phyloP scores from a whole-genome alignment of 2,329 filamentous ascomycete genomes.

The Xylogone sp. region DNA sequence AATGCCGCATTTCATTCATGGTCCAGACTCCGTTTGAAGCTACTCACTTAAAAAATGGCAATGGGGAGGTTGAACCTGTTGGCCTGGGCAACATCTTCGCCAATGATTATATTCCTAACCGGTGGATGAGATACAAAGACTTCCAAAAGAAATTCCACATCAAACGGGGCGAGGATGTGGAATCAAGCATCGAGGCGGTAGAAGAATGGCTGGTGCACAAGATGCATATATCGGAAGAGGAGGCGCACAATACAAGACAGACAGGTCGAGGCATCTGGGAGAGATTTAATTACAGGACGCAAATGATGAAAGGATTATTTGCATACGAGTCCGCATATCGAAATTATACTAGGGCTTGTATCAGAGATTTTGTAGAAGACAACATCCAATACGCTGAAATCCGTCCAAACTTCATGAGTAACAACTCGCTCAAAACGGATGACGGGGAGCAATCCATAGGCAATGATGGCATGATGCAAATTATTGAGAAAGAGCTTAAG shows the following conservation, averaged over 20 bases:
- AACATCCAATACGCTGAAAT: slow-evolving; percentile 70
- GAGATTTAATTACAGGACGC: slow-evolving; percentile 65
- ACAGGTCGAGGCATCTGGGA: slow-evolving; percentile 50
- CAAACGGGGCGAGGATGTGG: slow-evolving; percentile 6
- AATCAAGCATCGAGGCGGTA: slow-evolving; percentile 23
- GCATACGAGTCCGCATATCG: slow-evolving; percentile 62
- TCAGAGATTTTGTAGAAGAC: slow-evolving; percentile 59
- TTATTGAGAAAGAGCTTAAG: slow-evolving; percentile 53
- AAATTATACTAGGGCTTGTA: slow-evolving; percentile 55
- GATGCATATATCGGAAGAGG: slow-evolving; percentile 57
- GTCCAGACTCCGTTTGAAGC: slow-evolving; percentile 24
- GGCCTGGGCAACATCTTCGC: slow-evolving; percentile 45
- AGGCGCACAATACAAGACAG: slow-evolving; percentile 49
- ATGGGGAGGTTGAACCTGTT: slow-evolving; percentile 15
- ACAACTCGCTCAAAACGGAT: slow-evolving; percentile 57
- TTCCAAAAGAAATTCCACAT: slow-evolving; percentile 36
- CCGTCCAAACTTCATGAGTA: slow-evolving; percentile 62
- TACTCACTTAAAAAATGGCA: slow-evolving; percentile 17
- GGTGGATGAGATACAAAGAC: slow-evolving; percentile 41
- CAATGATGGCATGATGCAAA: slow-evolving; percentile 56
- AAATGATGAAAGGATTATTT: slow-evolving; percentile 70
- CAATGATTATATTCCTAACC: slow-evolving; percentile 38
- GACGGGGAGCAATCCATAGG: slow-evolving; percentile 49
- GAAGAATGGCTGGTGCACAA: slow-evolving; percentile 58
- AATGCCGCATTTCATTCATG: slow-evolving; percentile 25